These are phyloP conservation scores for Schwanniomyces vanrijiae DNA, from an alignment of 805 yeast genomes.

Conservation along the genomic window DNA sequence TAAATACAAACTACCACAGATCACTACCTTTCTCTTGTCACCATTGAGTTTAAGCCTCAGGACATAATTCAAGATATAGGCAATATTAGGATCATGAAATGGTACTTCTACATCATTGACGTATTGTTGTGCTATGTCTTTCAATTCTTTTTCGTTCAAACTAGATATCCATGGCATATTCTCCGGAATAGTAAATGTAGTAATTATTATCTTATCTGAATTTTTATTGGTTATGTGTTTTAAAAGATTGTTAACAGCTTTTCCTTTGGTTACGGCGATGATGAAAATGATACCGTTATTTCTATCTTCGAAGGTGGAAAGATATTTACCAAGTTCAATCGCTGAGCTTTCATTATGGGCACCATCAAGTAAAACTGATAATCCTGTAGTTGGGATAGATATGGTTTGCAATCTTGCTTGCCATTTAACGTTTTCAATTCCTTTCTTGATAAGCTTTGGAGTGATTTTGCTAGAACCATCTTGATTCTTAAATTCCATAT, in stretches of 20 bases:
- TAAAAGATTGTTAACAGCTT: slow-evolving; percentile 54
- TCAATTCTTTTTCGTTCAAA: slow-evolving; percentile 33
- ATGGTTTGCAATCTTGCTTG: slow-evolving; percentile 78
- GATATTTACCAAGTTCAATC: slow-evolving; percentile 58
- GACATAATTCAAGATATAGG: slow-evolving; percentile 12
- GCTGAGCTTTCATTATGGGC: slow-evolving; percentile 93
- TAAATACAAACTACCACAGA: slow-evolving; percentile 44
- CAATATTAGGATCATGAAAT: slow-evolving; percentile 9
- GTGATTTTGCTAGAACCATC: slow-evolving; percentile 25
- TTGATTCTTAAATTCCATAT: neutral
- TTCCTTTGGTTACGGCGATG: slow-evolving; percentile 75
- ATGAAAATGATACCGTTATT: slow-evolving; percentile 52
- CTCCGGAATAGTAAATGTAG: slow-evolving; percentile 68
- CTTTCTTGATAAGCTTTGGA: slow-evolving; percentile 39
- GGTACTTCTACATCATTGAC: slow-evolving; percentile 18
- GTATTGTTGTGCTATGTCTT: slow-evolving; percentile 17
- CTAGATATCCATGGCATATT: slow-evolving; percentile 93
- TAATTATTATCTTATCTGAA: slow-evolving; percentile 59
- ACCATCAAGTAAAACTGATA: slow-evolving; percentile 69
- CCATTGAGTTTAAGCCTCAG: slow-evolving; percentile 12
- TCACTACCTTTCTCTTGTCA: slow-evolving; percentile 30
- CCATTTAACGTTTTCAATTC: slow-evolving; percentile 65
- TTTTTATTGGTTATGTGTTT: slow-evolving; percentile 43
- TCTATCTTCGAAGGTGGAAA: slow-evolving; percentile 24
- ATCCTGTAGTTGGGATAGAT: slow-evolving; percentile 18